A percentile compares a stretch with the other conserved stretches of the same genome.
These are phyloP conservation scores for Talaromyces sp. DNA, from an alignment of 2,329 filamentous ascomycete species.

Conservation along the genomic window DNA sequence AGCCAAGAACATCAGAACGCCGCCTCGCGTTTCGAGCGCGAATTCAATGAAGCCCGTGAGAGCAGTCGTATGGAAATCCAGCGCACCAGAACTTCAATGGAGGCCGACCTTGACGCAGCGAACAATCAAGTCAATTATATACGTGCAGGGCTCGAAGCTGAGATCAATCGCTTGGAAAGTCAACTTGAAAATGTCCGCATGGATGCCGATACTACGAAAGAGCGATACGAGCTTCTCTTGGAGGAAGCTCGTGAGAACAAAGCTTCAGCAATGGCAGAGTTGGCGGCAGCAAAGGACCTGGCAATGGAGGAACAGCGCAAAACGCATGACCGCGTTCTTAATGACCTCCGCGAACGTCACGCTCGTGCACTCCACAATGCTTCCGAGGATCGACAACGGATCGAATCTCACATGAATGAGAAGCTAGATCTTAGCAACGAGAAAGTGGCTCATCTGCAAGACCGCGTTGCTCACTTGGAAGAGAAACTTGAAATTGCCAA, in stretches of 20 bases:
- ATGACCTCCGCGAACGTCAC: slow-evolving; percentile 74
- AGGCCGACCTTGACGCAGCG: slow-evolving; percentile 77
- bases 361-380: slow-evolving; percentile 70
- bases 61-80: slow-evolving; percentile 76
- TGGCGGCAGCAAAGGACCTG: slow-evolving; percentile 52
- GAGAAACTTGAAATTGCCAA: slow-evolving; percentile 90
- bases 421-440: slow-evolving; percentile 78
- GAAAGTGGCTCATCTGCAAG: slow-evolving; percentile 81
- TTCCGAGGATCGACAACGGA: slow-evolving; percentile 76
- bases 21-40: slow-evolving; percentile 69
- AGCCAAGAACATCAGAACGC: slow-evolving; percentile 71
- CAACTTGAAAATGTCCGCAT: slow-evolving; percentile 76
- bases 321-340: slow-evolving; percentile 69
- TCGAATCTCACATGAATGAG: slow-evolving; percentile 77
- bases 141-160: slow-evolving; percentile 76
- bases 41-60: slow-evolving; percentile 81
- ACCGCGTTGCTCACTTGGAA: slow-evolving; percentile 79
- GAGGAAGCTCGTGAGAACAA: slow-evolving; percentile 75
- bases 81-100: slow-evolving; percentile 73
- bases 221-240: slow-evolving; percentile 77
- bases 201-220: slow-evolving; percentile 77
- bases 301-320: slow-evolving; percentile 60
- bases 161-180: slow-evolving; percentile 67
- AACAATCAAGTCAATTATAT: slow-evolving; percentile 83
- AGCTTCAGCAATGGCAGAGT: slow-evolving; percentile 57